Base-by-base conservation (phyloP, 805 yeast genomes). In the Peterozyma toletana region DNA sequence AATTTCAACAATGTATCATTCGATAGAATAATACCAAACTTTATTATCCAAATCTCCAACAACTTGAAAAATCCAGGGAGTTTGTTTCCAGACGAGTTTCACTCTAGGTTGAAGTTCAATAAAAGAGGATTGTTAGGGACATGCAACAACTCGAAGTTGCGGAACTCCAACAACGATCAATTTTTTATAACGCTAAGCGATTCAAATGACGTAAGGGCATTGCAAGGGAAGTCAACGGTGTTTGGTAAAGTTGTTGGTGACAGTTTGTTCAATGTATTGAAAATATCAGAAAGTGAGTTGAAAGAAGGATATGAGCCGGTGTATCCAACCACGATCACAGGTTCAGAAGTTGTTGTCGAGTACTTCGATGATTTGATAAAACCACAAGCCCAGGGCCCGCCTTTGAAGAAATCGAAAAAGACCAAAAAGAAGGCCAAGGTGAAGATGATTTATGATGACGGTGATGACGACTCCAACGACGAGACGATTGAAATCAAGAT, bases 161-260 rank as follows among this genome's bases (percentile, higher is more conserved):
- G 57, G 43, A 57, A 51, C 47, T 51, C 64, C 27, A 56, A 54
- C 33, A 65, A 60, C 37, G 66, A 70, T 9, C 66, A 62, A 53
- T 70, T 77, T 50, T 68, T 78, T 53, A 68, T 78, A 15, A 76
- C 85, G 1, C 54, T 72, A 40, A 11, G 34, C 13, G 13, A 15
- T 4, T 14, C 33, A 6, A 65, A 59, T 7, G 73, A 73, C 11
- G 50, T 71, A 11, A 73, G 75, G 6, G 70, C 69, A 35, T 62
- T 71, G 43, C 66, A 69, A 48, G 60, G 67, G 29, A 64, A 60
- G 41, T 57, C 64, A 48, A 68, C 78, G 11, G 52, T 78, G 17
- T 67, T 83, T 50, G 91, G 90, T 2, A 72, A 75, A 46, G 63
- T 82, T 11, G 70, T 71, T 2, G 86, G 78, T 3, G 75, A 75